Base-by-base conservation (phyloP, 441 rosid genomes). In the Breynia disticha region DNA sequence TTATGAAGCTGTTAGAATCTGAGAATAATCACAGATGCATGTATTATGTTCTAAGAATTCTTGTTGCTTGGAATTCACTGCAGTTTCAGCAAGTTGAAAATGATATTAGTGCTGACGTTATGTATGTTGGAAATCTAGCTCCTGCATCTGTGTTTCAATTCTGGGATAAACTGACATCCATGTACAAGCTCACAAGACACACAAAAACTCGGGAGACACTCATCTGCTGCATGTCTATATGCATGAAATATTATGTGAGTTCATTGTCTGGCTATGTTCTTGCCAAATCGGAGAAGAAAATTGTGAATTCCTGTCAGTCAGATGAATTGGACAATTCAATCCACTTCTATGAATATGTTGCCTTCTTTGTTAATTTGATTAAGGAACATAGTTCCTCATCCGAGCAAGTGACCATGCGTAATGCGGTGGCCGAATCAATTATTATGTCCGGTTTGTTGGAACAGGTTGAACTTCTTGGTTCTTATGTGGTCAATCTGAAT, bases 181-280 rank as follows among this genome's bases (percentile, higher is more conserved):
- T 83, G 71, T 81, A 76, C 69, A 65, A 80, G 71, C 57, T 61
- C 60, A 71, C 87, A 22, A 73, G 81, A 50, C 97, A 73, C 70
- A 51, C 60, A 44, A 89, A 94, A 72, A 83, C 76, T 24, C 76
- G 61, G 54, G 89, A 84, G 70, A 66, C 73, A 19, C 79, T 89
- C 66, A 73, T 93, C 69, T 79, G 86, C 72, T 94, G 99, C 77
- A 67, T 94, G 70, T 96, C 90, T 20, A 66, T 89, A 46, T 94
- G 93, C 59, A 76, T 81, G 61, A 83, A 73, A 72, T 76, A 52
- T 60, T 76, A 72, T 70, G 77, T 77, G 3, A 59, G 66, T 65
- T 56, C 76, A 54, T 67, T 73, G 59, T 61, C 72, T 51, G 59
- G 74, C 58, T 56, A 35, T 47, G 28, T 71, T 67, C 68, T 74